Conservation (phyloP, 202 grass and related monocot genomes). For the Brachypodium distachyon region DNA sequence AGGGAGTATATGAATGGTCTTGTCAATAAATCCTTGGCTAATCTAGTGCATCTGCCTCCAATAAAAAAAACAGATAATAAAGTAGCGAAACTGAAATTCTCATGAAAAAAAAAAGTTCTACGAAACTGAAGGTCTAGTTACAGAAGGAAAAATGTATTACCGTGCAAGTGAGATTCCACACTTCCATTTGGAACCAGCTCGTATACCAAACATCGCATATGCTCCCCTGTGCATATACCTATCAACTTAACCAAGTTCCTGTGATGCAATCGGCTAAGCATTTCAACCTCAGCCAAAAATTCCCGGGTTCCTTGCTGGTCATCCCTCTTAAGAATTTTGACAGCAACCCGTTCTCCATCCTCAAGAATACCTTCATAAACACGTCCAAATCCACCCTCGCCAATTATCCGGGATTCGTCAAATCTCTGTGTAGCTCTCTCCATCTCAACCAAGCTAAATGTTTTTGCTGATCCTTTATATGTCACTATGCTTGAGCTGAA, state of each 20-base stretch:
- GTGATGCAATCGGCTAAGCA: conserved; percentile 97
- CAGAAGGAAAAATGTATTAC: conserved; percentile 34
- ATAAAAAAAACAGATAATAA: conserved; percentile 8
- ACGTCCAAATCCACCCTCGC: conserved; percentile 97
- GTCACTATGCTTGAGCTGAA: conserved; percentile 82
- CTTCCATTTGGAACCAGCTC: conserved; percentile 92
- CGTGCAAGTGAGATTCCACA: conserved; percentile 91
- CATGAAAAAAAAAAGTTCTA: background rate
- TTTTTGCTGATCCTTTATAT: conserved; percentile 80
- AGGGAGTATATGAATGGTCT: no score
- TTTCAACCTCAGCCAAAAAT: conserved; percentile 98
- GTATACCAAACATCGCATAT: conserved; percentile 78
- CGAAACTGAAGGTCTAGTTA: conserved; percentile 12
- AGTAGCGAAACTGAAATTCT: background rate
- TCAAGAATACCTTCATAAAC: conserved; percentile 88
- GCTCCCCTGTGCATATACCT: conserved; percentile 89
- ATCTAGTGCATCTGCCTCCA: conserved; percentile 1
- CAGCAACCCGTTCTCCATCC: conserved; percentile 51
- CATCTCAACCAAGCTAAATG: conserved; percentile 82
- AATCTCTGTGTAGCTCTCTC: conserved; percentile 81
- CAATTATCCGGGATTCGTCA: conserved; percentile 76
- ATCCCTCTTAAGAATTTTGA: conserved; percentile 92
- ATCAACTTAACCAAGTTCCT: conserved; percentile 93
- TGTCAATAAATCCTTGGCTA: background rate
- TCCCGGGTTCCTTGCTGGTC: conserved; percentile 85